Evolutionary conservation across 345 rosid genomes (phyloP).

Genomic region (Boechera retrofracta): DNA sequence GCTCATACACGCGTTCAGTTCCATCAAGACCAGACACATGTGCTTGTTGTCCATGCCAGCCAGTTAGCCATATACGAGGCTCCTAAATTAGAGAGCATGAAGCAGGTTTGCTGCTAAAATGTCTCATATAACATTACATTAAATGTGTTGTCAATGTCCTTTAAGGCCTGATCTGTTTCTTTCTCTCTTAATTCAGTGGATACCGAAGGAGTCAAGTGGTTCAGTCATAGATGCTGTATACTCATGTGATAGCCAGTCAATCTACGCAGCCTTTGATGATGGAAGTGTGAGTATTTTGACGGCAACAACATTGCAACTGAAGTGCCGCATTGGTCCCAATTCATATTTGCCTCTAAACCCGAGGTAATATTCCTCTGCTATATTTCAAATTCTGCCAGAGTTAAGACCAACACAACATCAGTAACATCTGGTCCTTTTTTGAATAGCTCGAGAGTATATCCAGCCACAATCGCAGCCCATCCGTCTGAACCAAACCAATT

Average conservation of each 20-base stretch:
- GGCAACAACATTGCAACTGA: constrained; percentile 45
- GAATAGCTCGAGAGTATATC: constrained; percentile 48
- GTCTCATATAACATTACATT: not conserved
- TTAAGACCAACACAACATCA: constrained; percentile 1
- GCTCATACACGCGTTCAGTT: constrained; percentile 54
- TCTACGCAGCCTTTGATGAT: constrained; percentile 50
- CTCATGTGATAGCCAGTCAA: constrained; percentile 55
- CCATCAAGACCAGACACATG: constrained; percentile 52
- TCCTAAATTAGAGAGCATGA: constrained; percentile 50
- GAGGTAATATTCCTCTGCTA: constrained; percentile 40
- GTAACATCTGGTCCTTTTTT: constrained; percentile 13
- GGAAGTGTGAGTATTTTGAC: constrained; percentile 50
- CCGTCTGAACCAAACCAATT: constrained; percentile 53
- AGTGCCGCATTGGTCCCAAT: constrained; percentile 48
- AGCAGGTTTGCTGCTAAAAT: constrained; percentile 45
- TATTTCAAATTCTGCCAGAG: not conserved
- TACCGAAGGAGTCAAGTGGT: constrained; percentile 48
- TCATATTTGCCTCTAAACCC: constrained; percentile 52
- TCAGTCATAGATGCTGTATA: constrained; percentile 53
- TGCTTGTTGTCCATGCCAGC: constrained; percentile 51
- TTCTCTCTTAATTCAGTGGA: constrained; percentile 43
- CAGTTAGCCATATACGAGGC: constrained; percentile 51
- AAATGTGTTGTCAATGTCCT: not conserved
- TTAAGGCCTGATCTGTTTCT: constrained; percentile 1
- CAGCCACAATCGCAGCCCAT: constrained; percentile 51